Conservation (phyloP, 805 yeast genomes). For the Lipomyces japonicus region DNA sequence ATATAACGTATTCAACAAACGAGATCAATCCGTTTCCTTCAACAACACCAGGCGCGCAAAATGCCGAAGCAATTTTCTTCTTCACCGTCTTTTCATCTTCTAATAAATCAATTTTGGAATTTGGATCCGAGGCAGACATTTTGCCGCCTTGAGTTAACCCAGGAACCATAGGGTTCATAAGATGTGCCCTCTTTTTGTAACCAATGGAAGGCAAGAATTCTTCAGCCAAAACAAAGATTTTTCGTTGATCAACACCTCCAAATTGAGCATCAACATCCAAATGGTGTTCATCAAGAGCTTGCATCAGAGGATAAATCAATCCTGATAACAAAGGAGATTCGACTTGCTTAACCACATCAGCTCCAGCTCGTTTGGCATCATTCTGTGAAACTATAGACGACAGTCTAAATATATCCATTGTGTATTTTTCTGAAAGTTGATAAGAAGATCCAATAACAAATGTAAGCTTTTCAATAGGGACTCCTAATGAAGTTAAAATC, state of each 20-base stretch:
- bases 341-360: slow-evolving; percentile 98
- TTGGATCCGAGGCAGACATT: slow-evolving; percentile 99
- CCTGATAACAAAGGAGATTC: slow-evolving; percentile 90
- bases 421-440: slow-evolving; percentile 72
- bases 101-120: slow-evolving; percentile 88
- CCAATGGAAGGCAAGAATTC: slow-evolving; percentile 84
- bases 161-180: slow-evolving; percentile 99
- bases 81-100: slow-evolving; percentile 85
- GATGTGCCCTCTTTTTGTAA: slow-evolving; percentile 95
- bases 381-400: slow-evolving; percentile 85
- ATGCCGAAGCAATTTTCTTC: slow-evolving; percentile 89
- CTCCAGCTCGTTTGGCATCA: slow-evolving; percentile 98
- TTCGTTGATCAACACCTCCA: slow-evolving; percentile 99
- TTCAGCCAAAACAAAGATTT: slow-evolving; percentile 94
- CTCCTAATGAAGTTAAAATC: slow-evolving; percentile 78
- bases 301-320: slow-evolving; percentile 96
- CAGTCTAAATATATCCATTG: slow-evolving; percentile 83
- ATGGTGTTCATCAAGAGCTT: slow-evolving; percentile 92
- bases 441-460: slow-evolving; percentile 89
- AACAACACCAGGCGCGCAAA: slow-evolving; percentile 90
- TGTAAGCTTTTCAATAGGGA: slow-evolving; percentile 81
- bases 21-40: slow-evolving; percentile 89
- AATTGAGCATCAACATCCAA: slow-evolving; percentile 88
- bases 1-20: slow-evolving; percentile 76
- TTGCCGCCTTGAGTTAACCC: slow-evolving; percentile 94